Base-by-base conservation (phyloP, 495 filamentous ascomycete genomes). In the Hyaloscypha variabilis region DNA sequence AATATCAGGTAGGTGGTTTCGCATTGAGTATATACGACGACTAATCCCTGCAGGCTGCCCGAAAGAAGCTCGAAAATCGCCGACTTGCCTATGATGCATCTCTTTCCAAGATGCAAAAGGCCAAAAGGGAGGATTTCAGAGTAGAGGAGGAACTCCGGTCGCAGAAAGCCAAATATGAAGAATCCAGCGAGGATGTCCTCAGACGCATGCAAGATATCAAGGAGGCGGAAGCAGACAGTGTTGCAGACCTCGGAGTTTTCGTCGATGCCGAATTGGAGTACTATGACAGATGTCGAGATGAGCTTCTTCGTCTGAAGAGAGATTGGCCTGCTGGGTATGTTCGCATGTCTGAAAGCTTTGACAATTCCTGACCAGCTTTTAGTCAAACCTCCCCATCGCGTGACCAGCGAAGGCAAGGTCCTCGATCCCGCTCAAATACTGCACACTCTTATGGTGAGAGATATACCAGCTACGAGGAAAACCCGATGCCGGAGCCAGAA, bases 171-270 rank as follows among this genome's bases (percentile, higher is more conserved):
- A 99, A 97, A 75, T 99, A 97, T 71, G 95, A 97, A 71, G 96
- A 98, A 75, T 90, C 92, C 6, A 96, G 86, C 66, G 95, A 98
- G 67, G 95, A 99, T 70, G 94, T 99, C 64, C 82, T 87, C 67
- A 87, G 94, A 67, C 85, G 95, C 61, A 99, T 99, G 96, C 86
- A 95, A 76, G 95, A 99, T 68, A 97, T 99, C 76, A 91, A 95
- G 76, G 92, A 97, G 60, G 87, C 92, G 8, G 95, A 99, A 74
- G 82, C 78, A 21, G 95, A 98, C 58, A 93, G 88, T 67, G 85
- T 97, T 31, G 83, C 83, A 62, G 94, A 97, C 71, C 76, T 99
- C 61, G 85, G 86, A 2, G 78, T 85, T 8, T 96, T 99, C 74
- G 75, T 98, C 62, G 94, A 99, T 64, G 90, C 93, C 30, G 93